These are phyloP conservation scores for Juglanconis sp. DNA, from an alignment of 2,329 filamentous ascomycete genomes.

Conservation along the genomic window DNA sequence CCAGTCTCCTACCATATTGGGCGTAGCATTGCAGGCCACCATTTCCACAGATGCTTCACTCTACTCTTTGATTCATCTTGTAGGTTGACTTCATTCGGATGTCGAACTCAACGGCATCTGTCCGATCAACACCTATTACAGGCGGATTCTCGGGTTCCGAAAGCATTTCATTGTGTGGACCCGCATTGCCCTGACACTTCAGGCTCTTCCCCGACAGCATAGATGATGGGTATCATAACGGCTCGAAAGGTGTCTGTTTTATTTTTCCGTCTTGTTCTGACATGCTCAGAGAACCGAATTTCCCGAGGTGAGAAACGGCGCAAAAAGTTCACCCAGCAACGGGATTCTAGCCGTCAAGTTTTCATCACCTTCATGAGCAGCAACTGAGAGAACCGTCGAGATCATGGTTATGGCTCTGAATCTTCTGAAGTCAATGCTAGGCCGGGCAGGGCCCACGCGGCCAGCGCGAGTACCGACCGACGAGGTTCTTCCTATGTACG, in stretches of 20 bases:
- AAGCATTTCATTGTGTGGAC: background rate
- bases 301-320: background rate
- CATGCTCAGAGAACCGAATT: background rate
- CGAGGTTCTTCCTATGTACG: slow-evolving; percentile 30
- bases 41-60: background rate
- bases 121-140: background rate
- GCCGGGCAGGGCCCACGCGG: background rate
- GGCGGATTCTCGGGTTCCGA: slow-evolving; percentile 3
- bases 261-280: background rate
- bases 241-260: background rate
- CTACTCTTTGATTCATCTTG: background rate
- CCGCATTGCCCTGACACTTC: background rate
- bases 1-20: background rate
- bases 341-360: background rate
- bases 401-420: background rate
- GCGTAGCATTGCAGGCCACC: slow-evolving; percentile 4
- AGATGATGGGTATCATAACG: too few relatives aligned
- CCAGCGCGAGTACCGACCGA: slow-evolving; percentile 21
- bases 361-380: background rate
- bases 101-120: background rate
- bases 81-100: background rate
- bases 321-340: background rate
- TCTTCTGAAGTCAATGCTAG: background rate
- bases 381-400: background rate
- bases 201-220: background rate